Evolutionary conservation across 2,329 filamentous ascomycete species (phyloP).

Genomic region (Neofusicoccum sp.): DNA sequence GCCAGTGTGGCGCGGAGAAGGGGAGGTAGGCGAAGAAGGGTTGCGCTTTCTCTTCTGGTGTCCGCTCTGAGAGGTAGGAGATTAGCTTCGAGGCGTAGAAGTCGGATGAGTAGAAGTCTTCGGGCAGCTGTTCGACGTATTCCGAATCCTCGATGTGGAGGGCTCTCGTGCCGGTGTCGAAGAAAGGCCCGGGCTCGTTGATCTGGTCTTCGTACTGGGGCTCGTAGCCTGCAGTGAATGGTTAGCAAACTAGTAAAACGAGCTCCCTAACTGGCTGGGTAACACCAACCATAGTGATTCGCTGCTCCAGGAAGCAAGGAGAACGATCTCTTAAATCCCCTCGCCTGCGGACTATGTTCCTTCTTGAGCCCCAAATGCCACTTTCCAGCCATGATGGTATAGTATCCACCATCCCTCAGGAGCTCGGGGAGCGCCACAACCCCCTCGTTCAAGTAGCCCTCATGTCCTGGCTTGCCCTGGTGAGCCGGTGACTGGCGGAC

Average conservation of each 20-base stretch:
- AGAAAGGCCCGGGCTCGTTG: slow-evolving; percentile 37
- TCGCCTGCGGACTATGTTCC: slow-evolving; percentile 55
- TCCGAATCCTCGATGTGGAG: slow-evolving; percentile 32
- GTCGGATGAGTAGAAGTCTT: slow-evolving; percentile 38
- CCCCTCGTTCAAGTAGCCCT: slow-evolving; percentile 61
- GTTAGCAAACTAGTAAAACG: not conserved
- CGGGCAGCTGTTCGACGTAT: slow-evolving; percentile 26
- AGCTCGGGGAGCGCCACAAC: slow-evolving; percentile 59
- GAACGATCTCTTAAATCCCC: slow-evolving; percentile 60
- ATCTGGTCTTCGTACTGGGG: slow-evolving; percentile 36
- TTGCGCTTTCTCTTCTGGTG: slow-evolving; percentile 34
- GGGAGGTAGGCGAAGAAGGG: slow-evolving; percentile 62
- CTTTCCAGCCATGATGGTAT: slow-evolving; percentile 57
- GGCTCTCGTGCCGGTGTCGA: slow-evolving; percentile 43
- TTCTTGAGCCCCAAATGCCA: slow-evolving; percentile 60
- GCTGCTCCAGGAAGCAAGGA: slow-evolving; percentile 61
- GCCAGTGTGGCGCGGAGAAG: slow-evolving; percentile 64
- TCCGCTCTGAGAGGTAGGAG: slow-evolving; percentile 35
- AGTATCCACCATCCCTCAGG: slow-evolving; percentile 58
- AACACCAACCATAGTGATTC: slow-evolving; percentile 49
- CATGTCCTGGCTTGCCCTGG: slow-evolving; percentile 60
- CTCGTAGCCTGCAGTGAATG: slow-evolving; percentile 40
- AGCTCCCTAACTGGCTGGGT: not conserved
- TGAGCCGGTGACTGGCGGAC: slow-evolving; percentile 52
- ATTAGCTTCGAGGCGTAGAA: slow-evolving; percentile 40